These are phyloP conservation scores for Polytrichum commune DNA, from an alignment of 225 moss, liverwort and hornwort genomes.

Conservation along the genomic window DNA sequence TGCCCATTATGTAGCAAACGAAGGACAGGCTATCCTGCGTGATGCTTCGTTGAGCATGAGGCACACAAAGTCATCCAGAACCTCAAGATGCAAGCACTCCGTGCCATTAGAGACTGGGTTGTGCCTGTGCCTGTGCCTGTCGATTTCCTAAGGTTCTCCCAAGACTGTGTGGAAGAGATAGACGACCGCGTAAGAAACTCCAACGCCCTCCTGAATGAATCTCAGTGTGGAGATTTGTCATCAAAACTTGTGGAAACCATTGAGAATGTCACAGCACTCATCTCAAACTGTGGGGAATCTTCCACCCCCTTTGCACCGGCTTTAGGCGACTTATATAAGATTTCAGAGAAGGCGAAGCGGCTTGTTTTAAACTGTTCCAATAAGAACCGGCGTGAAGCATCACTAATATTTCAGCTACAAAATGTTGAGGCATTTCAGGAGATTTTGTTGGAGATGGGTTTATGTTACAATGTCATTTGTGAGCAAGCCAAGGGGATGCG, in stretches of 20 bases:
- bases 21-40: no score
- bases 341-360: slow-evolving; percentile 8
- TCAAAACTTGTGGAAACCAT: slow-evolving; percentile 5
- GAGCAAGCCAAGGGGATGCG: slow-evolving; percentile 1
- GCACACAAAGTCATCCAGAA: no score
- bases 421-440: slow-evolving; percentile 14
- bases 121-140: no score
- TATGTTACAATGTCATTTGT: slow-evolving; percentile 18
- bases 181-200: no score
- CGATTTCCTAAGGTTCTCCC: no score
- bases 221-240: neutral
- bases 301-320: neutral
- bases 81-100: no score
- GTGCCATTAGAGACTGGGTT: no score
- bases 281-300: neutral
- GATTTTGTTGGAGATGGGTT: slow-evolving; percentile 6
- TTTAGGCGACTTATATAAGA: slow-evolving; percentile 3
- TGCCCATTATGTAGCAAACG: no score
- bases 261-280: slow-evolving; percentile 7
- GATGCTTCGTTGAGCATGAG: no score
- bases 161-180: no score
- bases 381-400: slow-evolving; percentile 8
- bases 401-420: slow-evolving; percentile 8
- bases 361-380: slow-evolving; percentile 6
- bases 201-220: no score